Evolutionary conservation across 768 basidiomycete genomes (phyloP).

Genomic region (Boletus eberwhitei): DNA sequence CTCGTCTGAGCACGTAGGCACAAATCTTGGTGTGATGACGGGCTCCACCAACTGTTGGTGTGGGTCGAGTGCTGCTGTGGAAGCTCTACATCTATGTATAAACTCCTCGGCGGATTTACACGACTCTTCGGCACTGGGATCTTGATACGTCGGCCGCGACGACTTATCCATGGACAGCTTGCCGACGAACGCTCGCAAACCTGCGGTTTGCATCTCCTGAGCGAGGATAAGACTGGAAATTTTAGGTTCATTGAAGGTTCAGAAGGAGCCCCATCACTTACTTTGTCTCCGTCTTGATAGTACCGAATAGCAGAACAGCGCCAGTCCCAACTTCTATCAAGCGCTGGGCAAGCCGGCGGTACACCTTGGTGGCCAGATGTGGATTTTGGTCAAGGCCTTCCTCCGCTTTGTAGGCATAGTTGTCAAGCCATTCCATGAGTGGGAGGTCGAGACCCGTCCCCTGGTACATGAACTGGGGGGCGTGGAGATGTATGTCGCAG

Average conservation of each 20-base stretch:
- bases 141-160: conserved; percentile 66
- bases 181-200: conserved; percentile 80
- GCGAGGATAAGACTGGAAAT: conserved; percentile 70
- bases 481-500: conserved; percentile 82
- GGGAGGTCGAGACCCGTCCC: conserved; percentile 85
- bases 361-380: conserved; percentile 61
- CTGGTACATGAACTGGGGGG: conserved; percentile 85
- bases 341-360: conserved; percentile 61
- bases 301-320: conserved; percentile 76
- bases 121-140: conserved; percentile 50
- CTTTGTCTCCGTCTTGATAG: conserved; percentile 82
- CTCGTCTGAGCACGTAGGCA: conserved; percentile 80
- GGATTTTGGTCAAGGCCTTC: conserved; percentile 64
- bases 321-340: conserved; percentile 75
- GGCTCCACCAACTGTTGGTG: conserved; percentile 65
- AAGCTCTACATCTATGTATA: conserved; percentile 44
- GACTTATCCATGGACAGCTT: conserved; percentile 90
- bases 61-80: conserved; percentile 38
- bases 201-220: conserved; percentile 62
- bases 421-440: conserved; percentile 79
- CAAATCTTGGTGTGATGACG: conserved; percentile 85
- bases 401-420: conserved; percentile 82
- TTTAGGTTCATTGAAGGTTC: not conserved
- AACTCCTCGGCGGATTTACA: conserved; percentile 55
- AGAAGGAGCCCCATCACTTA: conserved; percentile 33